Evolutionary conservation across 345 rosid genomes (phyloP).

Genomic region (Heritiera littoralis): DNA sequence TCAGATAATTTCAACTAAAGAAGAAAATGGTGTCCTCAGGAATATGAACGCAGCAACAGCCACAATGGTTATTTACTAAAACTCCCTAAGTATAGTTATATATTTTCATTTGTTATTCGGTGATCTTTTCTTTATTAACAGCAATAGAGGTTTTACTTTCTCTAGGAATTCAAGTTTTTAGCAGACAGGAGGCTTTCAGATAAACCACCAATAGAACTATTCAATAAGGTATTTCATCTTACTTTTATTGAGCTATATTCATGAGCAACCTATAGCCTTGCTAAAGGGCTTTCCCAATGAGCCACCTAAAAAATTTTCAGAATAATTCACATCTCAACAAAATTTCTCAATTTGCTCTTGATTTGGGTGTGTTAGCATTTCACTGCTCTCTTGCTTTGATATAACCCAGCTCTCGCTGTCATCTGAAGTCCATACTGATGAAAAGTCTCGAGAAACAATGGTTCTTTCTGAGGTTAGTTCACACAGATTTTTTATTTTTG

Average conservation of each 20-base stretch:
- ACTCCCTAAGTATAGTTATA: neutral
- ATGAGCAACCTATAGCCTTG: neutral
- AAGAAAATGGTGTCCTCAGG: conserved; percentile 16
- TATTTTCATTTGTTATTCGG: conserved; percentile 9
- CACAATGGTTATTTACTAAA: neutral
- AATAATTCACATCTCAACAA: neutral
- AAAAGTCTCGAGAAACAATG: conserved; percentile 28
- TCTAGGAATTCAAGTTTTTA: conserved; percentile 35
- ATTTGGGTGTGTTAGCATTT: neutral
- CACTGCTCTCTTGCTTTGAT: conserved; percentile 12
- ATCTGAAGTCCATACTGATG: conserved; percentile 31
- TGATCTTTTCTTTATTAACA: conserved; percentile 9
- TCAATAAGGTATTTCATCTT: conserved; percentile 31
- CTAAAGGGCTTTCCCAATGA: neutral
- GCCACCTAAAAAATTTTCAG: conserved; percentile 22
- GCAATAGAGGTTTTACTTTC: conserved; percentile 12
- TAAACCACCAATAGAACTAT: conserved; percentile 38
- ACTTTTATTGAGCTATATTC: neutral
- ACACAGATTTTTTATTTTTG: neutral
- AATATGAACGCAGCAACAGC: conserved; percentile 21
- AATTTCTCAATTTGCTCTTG: neutral
- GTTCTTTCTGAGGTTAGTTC: conserved; percentile 37
- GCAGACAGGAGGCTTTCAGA: conserved; percentile 20
- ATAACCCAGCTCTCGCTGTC: conserved; percentile 46
- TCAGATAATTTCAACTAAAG: conserved; percentile 24